These are phyloP conservation scores for Pelargonium citronellum DNA, from an alignment of 441 rosid genomes.

Conservation along the genomic window DNA sequence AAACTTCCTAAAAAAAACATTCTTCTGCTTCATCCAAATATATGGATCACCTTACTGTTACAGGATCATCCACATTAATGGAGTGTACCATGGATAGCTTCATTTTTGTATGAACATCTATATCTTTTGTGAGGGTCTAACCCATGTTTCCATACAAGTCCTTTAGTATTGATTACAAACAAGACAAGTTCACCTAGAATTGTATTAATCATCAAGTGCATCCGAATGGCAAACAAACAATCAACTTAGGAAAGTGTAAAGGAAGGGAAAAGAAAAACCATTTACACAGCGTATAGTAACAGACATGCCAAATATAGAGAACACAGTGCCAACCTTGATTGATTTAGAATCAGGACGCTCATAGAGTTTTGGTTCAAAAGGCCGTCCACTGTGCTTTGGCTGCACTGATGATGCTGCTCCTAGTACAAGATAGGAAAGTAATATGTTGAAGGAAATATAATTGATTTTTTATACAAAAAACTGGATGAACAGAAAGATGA, in stretches of 20 bases:
- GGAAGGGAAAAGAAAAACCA: neutral
- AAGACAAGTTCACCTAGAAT: neutral
- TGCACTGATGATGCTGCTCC: slow-evolving; percentile 41
- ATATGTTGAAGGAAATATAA: slow-evolving; percentile 5
- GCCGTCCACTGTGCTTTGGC: slow-evolving; percentile 45
- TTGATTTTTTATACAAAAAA: neutral
- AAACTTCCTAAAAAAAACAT: neutral
- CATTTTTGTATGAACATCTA: slow-evolving; percentile 1
- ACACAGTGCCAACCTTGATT: slow-evolving; percentile 46
- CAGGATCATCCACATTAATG: neutral
- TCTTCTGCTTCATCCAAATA: neutral
- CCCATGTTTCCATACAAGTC: neutral
- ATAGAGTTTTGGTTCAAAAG: slow-evolving; percentile 55
- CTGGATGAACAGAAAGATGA: neutral
- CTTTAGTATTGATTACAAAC: neutral
- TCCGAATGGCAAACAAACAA: neutral
- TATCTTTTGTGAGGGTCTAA: neutral
- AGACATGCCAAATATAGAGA: slow-evolving; percentile 21
- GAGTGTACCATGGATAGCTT: neutral
- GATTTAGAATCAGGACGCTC: slow-evolving; percentile 56
- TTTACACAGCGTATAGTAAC: neutral
- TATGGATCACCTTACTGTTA: neutral
- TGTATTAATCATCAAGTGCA: neutral
- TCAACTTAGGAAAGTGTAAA: neutral
- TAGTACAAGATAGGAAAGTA: slow-evolving; percentile 15